Evolutionary conservation across 2,329 filamentous ascomycete species (phyloP).

Genomic region (Corinectria fuckeliana): DNA sequence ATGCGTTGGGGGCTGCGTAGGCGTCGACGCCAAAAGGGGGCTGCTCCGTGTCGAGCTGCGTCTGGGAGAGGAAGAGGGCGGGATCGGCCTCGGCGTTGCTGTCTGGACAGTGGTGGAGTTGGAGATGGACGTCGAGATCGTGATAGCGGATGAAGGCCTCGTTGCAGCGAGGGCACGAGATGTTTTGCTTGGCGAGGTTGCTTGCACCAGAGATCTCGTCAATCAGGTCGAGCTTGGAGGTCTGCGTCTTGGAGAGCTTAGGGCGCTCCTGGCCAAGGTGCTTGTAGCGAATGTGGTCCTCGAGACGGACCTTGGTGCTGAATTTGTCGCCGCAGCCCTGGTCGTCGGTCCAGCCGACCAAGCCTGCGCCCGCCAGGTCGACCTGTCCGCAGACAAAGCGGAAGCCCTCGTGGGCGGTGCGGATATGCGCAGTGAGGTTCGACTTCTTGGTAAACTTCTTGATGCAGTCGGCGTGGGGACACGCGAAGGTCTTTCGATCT

Average conservation of each 20-base stretch:
- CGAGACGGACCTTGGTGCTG: slow-evolving; percentile 76
- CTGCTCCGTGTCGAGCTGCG: slow-evolving; percentile 28
- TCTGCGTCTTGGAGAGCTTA: slow-evolving; percentile 33
- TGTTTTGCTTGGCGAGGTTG: slow-evolving; percentile 49
- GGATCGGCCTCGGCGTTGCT: slow-evolving; percentile 23
- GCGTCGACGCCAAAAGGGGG: slow-evolving; percentile 32
- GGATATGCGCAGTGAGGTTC: slow-evolving; percentile 83
- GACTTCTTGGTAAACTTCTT: slow-evolving; percentile 82
- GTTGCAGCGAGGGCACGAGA: slow-evolving; percentile 55
- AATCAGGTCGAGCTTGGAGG: slow-evolving; percentile 42
- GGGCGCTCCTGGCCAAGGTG: slow-evolving; percentile 71
- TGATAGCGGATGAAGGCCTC: slow-evolving; percentile 57
- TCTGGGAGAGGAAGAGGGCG: slow-evolving; percentile 31
- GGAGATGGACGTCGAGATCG: slow-evolving; percentile 56
- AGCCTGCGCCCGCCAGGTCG: slow-evolving; percentile 62
- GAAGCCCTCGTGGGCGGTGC: slow-evolving; percentile 76
- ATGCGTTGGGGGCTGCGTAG: slow-evolving; percentile 26
- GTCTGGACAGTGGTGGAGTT: slow-evolving; percentile 36
- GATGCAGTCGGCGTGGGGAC: slow-evolving; percentile 71
- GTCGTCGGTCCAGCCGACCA: slow-evolving; percentile 68
- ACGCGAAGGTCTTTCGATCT: slow-evolving; percentile 70
- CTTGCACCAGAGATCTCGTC: slow-evolving; percentile 52
- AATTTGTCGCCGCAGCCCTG: slow-evolving; percentile 79
- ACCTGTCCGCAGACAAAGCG: slow-evolving; percentile 81
- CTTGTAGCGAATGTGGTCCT: slow-evolving; percentile 83